These are phyloP conservation scores for Takakia lepidozioides DNA, from an alignment of 225 moss, liverwort and hornwort genomes.

Conservation along the genomic window DNA sequence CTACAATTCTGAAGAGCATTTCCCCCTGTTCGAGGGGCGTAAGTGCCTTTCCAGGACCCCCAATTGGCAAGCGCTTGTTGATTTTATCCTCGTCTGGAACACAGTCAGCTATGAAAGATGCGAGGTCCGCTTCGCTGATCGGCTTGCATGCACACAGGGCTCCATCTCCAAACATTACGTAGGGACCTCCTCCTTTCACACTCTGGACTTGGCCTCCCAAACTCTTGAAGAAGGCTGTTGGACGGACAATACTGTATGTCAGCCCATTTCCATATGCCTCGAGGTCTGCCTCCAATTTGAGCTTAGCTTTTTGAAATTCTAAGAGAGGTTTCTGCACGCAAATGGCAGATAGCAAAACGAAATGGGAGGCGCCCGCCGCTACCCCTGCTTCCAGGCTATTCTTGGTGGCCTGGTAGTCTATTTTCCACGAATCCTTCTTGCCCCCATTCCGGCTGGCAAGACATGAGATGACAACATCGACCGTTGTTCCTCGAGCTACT, in stretches of 20 bases:
- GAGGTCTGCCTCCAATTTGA: constrained; percentile 78
- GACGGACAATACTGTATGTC: constrained; percentile 82
- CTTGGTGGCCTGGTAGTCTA: constrained; percentile 81
- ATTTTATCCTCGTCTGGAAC: constrained; percentile 57
- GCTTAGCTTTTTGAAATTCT: constrained; percentile 89
- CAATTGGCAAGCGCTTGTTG: constrained; percentile 78
- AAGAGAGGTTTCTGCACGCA: constrained; percentile 94
- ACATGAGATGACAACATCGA: constrained; percentile 81
- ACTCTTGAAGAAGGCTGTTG: constrained; percentile 98
- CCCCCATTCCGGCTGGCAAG: constrained; percentile 85
- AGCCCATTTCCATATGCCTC: constrained; percentile 35
- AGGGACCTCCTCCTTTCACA: constrained; percentile 92
- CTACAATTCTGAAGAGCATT: constrained; percentile 62
- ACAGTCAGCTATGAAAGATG: constrained; percentile 85
- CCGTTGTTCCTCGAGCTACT: constrained; percentile 18
- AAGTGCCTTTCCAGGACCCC: constrained; percentile 91
- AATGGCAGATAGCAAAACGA: constrained; percentile 88
- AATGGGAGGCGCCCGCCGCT: constrained; percentile 74
- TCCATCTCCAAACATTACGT: constrained; percentile 96
- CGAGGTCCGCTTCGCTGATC: constrained; percentile 88
- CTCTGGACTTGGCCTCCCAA: constrained; percentile 89
- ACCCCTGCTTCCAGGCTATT: constrained; percentile 75
- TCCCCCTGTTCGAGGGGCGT: constrained; percentile 89
- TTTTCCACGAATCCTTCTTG: constrained; percentile 88
- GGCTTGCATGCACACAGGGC: constrained; percentile 92